Evolutionary conservation across 768 basidiomycete species (phyloP).

Genomic region (Tylopilus plumbeoviolaceoides): DNA sequence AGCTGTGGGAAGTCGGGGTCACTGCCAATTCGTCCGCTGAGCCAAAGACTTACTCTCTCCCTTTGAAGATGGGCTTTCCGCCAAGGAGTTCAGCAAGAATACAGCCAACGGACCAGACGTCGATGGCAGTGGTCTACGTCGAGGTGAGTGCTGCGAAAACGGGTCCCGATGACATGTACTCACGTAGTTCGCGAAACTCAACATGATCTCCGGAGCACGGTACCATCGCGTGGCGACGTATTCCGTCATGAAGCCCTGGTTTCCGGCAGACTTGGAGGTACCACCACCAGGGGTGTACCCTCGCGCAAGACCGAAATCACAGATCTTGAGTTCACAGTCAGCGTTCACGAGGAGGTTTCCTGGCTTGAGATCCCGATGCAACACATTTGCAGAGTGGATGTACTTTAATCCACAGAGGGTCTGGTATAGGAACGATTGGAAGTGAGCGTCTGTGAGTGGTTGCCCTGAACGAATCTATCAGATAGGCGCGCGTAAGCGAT

Average conservation of each 20-base stretch:
- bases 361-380: constrained; percentile 94
- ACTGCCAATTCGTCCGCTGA: not conserved
- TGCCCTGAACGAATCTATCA: constrained; percentile 91
- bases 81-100: constrained; percentile 91
- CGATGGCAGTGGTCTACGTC: constrained; percentile 80
- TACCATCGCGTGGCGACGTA: constrained; percentile 99
- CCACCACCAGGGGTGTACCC: constrained; percentile 87
- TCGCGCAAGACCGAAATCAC: constrained; percentile 95
- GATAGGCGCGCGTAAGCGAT: constrained; percentile 5
- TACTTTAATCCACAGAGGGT: constrained; percentile 98
- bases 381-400: constrained; percentile 96
- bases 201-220: constrained; percentile 97
- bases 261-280: constrained; percentile 66
- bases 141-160: constrained; percentile 12
- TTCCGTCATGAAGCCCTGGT: constrained; percentile 98
- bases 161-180: constrained; percentile 26
- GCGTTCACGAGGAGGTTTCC: constrained; percentile 96
- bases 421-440: constrained; percentile 97
- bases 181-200: constrained; percentile 94
- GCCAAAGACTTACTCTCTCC: constrained; percentile 71
- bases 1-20: constrained; percentile 43
- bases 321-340: constrained; percentile 97
- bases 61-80: constrained; percentile 95
- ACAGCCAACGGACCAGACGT: constrained; percentile 96
- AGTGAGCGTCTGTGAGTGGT: constrained; percentile 85